Conservation (phyloP, 1,284 basidiomycete genomes). For the Inonotus hispidus region DNA sequence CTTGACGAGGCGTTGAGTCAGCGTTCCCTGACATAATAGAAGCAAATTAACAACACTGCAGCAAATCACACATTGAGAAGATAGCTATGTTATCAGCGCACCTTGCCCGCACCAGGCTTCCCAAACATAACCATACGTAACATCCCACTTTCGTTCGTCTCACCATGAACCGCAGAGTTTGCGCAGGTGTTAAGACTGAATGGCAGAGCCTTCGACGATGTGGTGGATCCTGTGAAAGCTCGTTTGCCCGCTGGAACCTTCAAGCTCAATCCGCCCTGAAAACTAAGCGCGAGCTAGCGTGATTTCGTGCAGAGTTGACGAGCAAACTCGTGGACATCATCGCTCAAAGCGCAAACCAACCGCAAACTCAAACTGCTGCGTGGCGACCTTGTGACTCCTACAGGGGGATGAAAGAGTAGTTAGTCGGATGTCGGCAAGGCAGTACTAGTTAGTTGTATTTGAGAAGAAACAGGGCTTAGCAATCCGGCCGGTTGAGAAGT, state of each 20-base stretch:
- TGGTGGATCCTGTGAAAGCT: constrained; percentile 35
- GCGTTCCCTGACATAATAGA: constrained; percentile 46
- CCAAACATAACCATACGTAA: constrained; percentile 80
- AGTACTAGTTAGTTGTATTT: not conserved
- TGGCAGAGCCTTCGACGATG: constrained; percentile 41
- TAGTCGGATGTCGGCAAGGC: not conserved
- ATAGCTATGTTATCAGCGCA: constrained; percentile 16
- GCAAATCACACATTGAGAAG: not conserved
- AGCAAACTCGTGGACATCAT: not conserved
- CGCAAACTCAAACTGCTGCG: too few species aligned
- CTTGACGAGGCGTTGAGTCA: constrained; percentile 63
- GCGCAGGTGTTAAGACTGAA: constrained; percentile 44
- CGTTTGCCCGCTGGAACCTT: constrained; percentile 19
- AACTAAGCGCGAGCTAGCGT: not conserved
- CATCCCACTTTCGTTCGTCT: constrained; percentile 30
- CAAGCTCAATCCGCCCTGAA: too few species aligned
- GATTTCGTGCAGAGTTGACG: not conserved
- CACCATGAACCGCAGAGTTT: constrained; percentile 28
- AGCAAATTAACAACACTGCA: not conserved
- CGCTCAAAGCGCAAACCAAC: too few species aligned
- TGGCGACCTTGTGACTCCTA: not conserved
- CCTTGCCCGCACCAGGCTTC: constrained; percentile 73
- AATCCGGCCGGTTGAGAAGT: not conserved
- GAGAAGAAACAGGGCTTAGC: not conserved
- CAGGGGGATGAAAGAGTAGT: not conserved